A percentile compares a stretch with the other conserved stretches of the same genome.
phyloP scores from a whole-genome alignment of 257 asterid genomes.

The Petrea volubilis region DNA sequence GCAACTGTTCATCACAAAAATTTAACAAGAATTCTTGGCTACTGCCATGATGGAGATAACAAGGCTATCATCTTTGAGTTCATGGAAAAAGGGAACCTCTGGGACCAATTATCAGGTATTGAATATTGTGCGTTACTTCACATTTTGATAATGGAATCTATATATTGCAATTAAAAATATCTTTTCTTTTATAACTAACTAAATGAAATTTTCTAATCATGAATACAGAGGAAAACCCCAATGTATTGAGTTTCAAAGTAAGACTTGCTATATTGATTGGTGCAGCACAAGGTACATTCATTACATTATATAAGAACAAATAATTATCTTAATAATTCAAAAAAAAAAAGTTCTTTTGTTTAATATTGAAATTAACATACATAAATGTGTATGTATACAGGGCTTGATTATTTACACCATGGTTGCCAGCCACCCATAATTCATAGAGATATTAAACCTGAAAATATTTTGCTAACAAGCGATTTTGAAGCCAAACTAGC shows the following conservation, averaged over 20 bases:
- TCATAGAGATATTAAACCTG: too few relatives aligned
- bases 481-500: slow-evolving; percentile 36
- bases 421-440: slow-evolving; percentile 52
- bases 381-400: slow-evolving; percentile 21
- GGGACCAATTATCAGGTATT: slow-evolving; percentile 41
- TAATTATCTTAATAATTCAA: not conserved
- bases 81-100: slow-evolving; percentile 42
- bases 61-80: slow-evolving; percentile 51
- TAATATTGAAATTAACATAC: too few relatives aligned
- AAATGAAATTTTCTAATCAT: not conserved
- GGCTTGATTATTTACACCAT: slow-evolving; percentile 46
- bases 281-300: slow-evolving; percentile 52
- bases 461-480: slow-evolving; percentile 29
- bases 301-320: not conserved
- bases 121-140: too few relatives aligned
- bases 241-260: slow-evolving; percentile 38
- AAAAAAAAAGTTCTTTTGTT: too few relatives aligned
- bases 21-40: slow-evolving; percentile 38
- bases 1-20: slow-evolving; percentile 49
- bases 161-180: too few relatives aligned
- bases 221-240: slow-evolving; percentile 8
- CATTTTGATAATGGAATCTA: too few relatives aligned
- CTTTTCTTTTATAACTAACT: too few relatives aligned
- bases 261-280: slow-evolving; percentile 40
- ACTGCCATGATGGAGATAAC: slow-evolving; percentile 37